Base-by-base conservation (phyloP, 108 stramenopile species). In the Bacterosira constricta region DNA sequence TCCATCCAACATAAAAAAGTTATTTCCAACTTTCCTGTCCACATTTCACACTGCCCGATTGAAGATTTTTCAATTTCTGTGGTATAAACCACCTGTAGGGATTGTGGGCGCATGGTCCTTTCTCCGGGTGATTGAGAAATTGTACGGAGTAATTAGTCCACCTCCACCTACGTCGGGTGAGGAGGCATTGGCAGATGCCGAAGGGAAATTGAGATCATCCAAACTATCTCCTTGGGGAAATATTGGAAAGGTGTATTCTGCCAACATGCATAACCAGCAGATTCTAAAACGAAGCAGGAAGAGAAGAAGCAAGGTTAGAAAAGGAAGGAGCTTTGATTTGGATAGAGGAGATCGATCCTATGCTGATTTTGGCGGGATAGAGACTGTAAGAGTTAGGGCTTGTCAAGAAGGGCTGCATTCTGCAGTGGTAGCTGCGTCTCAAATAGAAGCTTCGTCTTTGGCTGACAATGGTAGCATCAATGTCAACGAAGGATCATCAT, bases 11-110 rank as follows among this genome's bases (percentile, higher is more conserved):
- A 4, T 78, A 8, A 46, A 56, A 18, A 46, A 52, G 26, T 18
- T 71, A 30, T 42, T 63, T 17, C 77, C 77, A 6, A 25, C 21
- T 0, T 29, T 78, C 7, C 0, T 57, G 0, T 58, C 63, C 1
- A 44, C 15, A 15, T 45, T 70, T 29, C 64, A 50, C 30, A 13
- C 7, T 3, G 69, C 47, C 3, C 63, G 77, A 18, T 15, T 46
- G 20, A 66, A 63, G 35, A 23, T 71, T 2, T 60, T 70, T 27
- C 34, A 56, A 5, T 21, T 69, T 0, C 42, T 71, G n/a, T 78
- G 77, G 77, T 88, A 86, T 74, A 88, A 88, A 50, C 88, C 88
- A 31, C 91, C 91, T 0, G 88, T 92, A 1, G 91, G 91, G 12
- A 79, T 89, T 55, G 85, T 86, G 2, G 59, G 85, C 8, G 73